Conservation (phyloP, 1,139 yeast genomes). For the Yamadazyma dushanensis region DNA sequence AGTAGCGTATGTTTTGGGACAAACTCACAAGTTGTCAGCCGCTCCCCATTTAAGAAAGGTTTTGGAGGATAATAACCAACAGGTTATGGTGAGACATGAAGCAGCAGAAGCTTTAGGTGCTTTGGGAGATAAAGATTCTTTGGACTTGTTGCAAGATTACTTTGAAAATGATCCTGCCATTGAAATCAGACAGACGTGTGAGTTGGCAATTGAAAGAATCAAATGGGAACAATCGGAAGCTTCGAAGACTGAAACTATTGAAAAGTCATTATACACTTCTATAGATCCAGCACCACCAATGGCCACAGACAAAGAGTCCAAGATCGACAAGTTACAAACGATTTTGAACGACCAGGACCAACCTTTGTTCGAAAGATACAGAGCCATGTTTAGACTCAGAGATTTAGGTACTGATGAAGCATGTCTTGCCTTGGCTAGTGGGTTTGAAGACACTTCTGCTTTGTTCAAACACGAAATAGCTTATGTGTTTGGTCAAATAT, state of each 20-base stretch:
- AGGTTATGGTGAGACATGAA: constrained; percentile 97
- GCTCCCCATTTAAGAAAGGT: constrained; percentile 77
- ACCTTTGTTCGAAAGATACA: constrained; percentile 89
- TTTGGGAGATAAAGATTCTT: constrained; percentile 77
- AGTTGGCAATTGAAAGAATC: constrained; percentile 91
- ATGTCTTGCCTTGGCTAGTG: constrained; percentile 85
- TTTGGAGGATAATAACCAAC: constrained; percentile 67
- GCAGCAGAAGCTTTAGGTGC: constrained; percentile 99
- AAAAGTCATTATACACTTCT: constrained; percentile 75
- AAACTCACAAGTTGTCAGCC: constrained; percentile 79
- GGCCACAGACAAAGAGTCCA: constrained; percentile 57
- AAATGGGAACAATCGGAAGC: constrained; percentile 82
- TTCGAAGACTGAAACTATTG: constrained; percentile 64
- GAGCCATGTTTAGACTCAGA: constrained; percentile 97
- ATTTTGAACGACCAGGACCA: constrained; percentile 73
- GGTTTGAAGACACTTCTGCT: constrained; percentile 88
- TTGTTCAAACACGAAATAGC: constrained; percentile 97
- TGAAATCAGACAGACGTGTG: constrained; percentile 96
- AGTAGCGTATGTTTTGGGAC: constrained; percentile 98
- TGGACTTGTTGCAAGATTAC: constrained; percentile 65
- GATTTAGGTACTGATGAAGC: constrained; percentile 95
- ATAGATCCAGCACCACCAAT: constrained; percentile 99
- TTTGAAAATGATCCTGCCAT: constrained; percentile 71
- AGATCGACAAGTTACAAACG: constrained; percentile 61
- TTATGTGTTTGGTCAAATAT: constrained; percentile 95